These are phyloP conservation scores for Kregervanrija fluxuum DNA, from an alignment of 805 yeast genomes.

Conservation along the genomic window DNA sequence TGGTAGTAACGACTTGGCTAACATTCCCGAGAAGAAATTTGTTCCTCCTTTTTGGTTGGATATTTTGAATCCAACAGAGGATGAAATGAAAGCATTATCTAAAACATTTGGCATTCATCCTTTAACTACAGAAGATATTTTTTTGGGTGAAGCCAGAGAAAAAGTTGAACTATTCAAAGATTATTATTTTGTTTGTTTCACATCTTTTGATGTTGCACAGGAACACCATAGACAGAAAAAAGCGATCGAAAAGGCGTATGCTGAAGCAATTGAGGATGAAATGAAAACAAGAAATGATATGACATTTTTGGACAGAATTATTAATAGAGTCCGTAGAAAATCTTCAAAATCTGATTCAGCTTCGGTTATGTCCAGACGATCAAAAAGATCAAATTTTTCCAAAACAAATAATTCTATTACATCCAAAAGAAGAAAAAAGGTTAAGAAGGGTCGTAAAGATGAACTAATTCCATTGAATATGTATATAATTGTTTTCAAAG, in stretches of 20 bases:
- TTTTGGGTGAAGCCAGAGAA: constrained; percentile 88
- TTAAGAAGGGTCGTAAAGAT: constrained; percentile 24
- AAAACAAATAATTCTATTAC: constrained; percentile 11
- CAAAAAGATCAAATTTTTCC: constrained; percentile 2
- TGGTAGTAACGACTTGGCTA: background rate
- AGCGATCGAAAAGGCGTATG: constrained; percentile 18
- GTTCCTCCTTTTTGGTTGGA: constrained; percentile 82
- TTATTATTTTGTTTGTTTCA: constrained; percentile 87
- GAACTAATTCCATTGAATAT: constrained; percentile 86
- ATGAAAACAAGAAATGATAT: constrained; percentile 12
- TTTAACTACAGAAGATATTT: constrained; percentile 90
- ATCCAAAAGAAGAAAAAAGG: constrained; percentile 14
- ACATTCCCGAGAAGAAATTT: constrained; percentile 2
- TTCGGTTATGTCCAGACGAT: background rate
- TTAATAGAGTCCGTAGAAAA: background rate
- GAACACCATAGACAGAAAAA: constrained; percentile 43
- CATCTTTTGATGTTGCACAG: constrained; percentile 74
- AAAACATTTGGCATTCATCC: constrained; percentile 95
- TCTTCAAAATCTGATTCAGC: constrained; percentile 2
- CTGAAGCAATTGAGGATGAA: constrained; percentile 13
- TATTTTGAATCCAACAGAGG: constrained; percentile 88
- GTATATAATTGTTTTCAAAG: constrained; percentile 84
- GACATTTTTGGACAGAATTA: constrained; percentile 9
- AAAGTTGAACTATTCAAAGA: constrained; percentile 89
- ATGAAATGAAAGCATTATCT: constrained; percentile 87